Conservation (phyloP, 1,139 yeast species). For the Taphrina communis region DNA sequence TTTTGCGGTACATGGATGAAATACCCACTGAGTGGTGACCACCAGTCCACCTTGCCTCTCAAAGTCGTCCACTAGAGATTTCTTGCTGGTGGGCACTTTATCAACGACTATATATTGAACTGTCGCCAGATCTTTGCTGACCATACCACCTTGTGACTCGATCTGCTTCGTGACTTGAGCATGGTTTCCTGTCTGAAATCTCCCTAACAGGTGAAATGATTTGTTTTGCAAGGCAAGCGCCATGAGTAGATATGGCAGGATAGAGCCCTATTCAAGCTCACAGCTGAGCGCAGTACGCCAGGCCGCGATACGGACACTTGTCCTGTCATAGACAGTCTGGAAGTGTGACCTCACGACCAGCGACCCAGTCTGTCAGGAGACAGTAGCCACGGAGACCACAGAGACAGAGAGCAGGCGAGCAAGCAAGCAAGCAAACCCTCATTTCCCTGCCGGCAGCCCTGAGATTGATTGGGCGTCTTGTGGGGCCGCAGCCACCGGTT, state of each 20-base stretch:
- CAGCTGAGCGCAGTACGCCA: no score
- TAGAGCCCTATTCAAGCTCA: no score
- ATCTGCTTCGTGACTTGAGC: not conserved
- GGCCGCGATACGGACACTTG: no score
- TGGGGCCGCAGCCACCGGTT: not conserved
- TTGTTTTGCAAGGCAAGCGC: conserved; percentile 4
- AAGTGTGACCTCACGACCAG: no score
- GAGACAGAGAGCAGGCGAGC: no score
- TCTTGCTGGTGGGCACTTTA: not conserved
- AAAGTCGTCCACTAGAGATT: not conserved
- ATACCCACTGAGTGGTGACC: conserved; percentile 1
- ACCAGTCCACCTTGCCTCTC: conserved; percentile 3
- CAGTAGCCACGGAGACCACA: not conserved
- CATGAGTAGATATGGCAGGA: not conserved
- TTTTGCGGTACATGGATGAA: not conserved
- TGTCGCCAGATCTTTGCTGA: not conserved
- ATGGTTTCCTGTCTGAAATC: conserved; percentile 13
- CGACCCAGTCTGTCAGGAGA: not conserved
- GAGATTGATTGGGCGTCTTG: not conserved
- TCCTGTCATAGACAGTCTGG: no score
- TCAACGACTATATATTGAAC: conserved; percentile 13
- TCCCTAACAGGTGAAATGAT: conserved; percentile 7
- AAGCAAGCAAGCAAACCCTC: not conserved
- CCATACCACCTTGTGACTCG: conserved; percentile 1
- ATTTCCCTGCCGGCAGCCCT: not conserved